Evolutionary conservation across 805 yeast genomes (phyloP).

Genomic region (Candida lessepsii): DNA sequence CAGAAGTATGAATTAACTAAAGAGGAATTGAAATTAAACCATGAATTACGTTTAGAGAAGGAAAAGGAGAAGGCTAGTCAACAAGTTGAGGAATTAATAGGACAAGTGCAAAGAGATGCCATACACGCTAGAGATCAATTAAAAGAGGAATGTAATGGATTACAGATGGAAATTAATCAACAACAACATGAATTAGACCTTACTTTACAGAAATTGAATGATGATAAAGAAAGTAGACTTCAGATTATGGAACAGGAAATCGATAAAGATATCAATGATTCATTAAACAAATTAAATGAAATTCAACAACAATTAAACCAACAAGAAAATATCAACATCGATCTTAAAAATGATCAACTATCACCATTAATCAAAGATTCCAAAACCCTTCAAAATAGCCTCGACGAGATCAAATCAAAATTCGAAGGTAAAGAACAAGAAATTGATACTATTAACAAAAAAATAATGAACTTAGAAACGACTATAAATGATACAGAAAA

Average conservation of each 20-base stretch:
- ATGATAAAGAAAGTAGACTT: conserved; percentile 3
- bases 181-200: not conserved
- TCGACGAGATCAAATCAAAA: not conserved
- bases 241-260: conserved; percentile 7
- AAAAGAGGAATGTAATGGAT: conserved; percentile 14
- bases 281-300: not conserved
- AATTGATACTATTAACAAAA: conserved; percentile 4
- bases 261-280: not conserved
- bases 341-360: not conserved
- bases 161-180: conserved; percentile 14
- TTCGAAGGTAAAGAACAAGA: conserved; percentile 12
- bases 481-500: not conserved
- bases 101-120: conserved; percentile 29
- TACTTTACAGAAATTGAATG: conserved; percentile 8
- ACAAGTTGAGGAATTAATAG: conserved; percentile 39
- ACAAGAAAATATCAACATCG: not conserved
- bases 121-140: conserved; percentile 26
- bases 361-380: not conserved
- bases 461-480: conserved; percentile 7
- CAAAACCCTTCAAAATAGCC: not conserved
- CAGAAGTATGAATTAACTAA: conserved; percentile 24
- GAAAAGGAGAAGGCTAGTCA: conserved; percentile 27
- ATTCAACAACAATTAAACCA: not conserved
- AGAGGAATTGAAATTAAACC: conserved; percentile 21
- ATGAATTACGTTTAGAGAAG: conserved; percentile 20